Conservation (phyloP, 192 early-diverging fungal species). For the Spinellus fusiger region DNA sequence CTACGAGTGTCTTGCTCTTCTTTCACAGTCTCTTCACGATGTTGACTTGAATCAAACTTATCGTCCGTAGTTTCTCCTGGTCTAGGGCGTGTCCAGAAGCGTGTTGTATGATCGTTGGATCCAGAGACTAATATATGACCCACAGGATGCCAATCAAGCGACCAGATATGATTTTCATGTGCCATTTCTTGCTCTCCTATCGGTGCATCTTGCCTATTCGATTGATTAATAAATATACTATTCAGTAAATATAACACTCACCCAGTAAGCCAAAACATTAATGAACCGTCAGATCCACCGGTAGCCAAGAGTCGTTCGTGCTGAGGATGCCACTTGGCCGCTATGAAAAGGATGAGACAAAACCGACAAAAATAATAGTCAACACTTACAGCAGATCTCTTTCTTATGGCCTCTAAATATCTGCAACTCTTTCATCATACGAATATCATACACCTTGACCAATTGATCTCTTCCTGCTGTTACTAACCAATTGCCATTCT, state of each 20-base stretch:
- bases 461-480: constrained; percentile 87
- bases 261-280: constrained; percentile 86
- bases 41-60: constrained; percentile 49
- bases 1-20: constrained; percentile 26
- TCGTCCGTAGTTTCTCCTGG: constrained; percentile 66
- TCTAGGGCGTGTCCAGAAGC: constrained; percentile 91
- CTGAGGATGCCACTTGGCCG: constrained; percentile 92
- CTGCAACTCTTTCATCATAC: constrained; percentile 87
- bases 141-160: constrained; percentile 94
- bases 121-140: constrained; percentile 93
- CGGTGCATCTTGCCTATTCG: constrained; percentile 29
- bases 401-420: constrained; percentile 82
- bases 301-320: constrained; percentile 87
- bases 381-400: constrained; percentile 71
- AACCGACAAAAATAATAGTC: not conserved
- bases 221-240: constrained; percentile 5
- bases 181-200: constrained; percentile 56
- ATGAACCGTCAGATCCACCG: constrained; percentile 85
- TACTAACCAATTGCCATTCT: constrained; percentile 95
- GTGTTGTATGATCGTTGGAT: constrained; percentile 93
- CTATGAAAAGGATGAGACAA: constrained; percentile 15
- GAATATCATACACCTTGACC: constrained; percentile 90
- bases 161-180: constrained; percentile 88
- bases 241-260: constrained; percentile 27
- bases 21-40: constrained; percentile 41